Evolutionary conservation across 768 basidiomycete species (phyloP).

Genomic region (Leucocoprinus sp.): DNA sequence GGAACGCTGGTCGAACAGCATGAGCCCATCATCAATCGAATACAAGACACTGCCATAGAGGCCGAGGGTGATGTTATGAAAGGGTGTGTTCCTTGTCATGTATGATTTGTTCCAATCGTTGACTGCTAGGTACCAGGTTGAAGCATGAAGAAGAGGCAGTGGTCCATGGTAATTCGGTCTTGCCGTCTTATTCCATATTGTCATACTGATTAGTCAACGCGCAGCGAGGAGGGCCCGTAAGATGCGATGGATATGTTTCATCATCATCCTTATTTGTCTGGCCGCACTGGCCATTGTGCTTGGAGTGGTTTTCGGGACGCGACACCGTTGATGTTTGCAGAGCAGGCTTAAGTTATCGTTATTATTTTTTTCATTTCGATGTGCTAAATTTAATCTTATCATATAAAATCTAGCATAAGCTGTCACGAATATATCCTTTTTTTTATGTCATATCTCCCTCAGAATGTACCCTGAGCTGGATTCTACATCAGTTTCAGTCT

Average conservation of each 20-base stretch:
- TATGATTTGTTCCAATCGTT: not conserved
- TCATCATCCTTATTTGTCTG: slow-evolving; percentile 45
- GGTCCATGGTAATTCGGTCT: slow-evolving; percentile 32
- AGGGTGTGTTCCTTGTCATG: slow-evolving; percentile 40
- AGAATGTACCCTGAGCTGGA: no score
- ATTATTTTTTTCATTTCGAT: no score
- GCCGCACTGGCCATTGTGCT: slow-evolving; percentile 53
- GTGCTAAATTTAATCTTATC: no score
- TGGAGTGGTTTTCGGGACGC: slow-evolving; percentile 33
- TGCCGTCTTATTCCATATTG: not conserved
- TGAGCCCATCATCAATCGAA: slow-evolving; percentile 58
- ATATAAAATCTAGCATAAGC: no score
- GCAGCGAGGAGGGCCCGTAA: slow-evolving; percentile 51
- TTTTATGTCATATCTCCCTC: no score
- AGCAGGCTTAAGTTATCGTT: no score
- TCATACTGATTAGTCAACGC: slow-evolving; percentile 9
- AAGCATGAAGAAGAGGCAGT: slow-evolving; percentile 62
- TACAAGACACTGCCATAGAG: slow-evolving; percentile 53
- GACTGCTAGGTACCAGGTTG: slow-evolving; percentile 30
- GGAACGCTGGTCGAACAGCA: slow-evolving; percentile 71
- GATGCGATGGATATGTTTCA: slow-evolving; percentile 84
- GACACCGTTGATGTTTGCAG: not conserved
- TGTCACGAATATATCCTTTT: not conserved
- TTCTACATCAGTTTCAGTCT: no score
- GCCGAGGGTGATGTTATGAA: slow-evolving; percentile 63